phyloP scores from a whole-genome alignment of 2,329 filamentous ascomycete species.

The Dendrostoma leiphaemia region DNA sequence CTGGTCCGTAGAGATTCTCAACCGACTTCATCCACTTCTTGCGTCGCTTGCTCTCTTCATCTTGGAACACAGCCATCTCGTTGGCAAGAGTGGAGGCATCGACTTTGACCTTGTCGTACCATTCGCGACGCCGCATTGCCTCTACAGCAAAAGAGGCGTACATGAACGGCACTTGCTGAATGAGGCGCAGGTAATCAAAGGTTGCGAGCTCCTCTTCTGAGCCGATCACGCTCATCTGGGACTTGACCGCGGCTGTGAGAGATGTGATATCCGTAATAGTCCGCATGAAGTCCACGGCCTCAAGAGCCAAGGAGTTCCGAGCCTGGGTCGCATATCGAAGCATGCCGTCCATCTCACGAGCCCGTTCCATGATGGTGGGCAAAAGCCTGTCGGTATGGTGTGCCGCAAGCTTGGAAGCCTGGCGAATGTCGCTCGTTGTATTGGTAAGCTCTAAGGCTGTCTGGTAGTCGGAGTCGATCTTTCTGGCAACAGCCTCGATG shows the following conservation, averaged over 20 bases:
- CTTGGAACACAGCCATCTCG: conserved; percentile 87
- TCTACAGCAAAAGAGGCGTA: conserved; percentile 90
- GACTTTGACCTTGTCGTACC: conserved; percentile 84
- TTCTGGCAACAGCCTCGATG: conserved; percentile 80
- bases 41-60: conserved; percentile 85
- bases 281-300: conserved; percentile 74
- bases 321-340: conserved; percentile 58
- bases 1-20: conserved; percentile 68
- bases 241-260: conserved; percentile 68
- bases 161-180: conserved; percentile 81
- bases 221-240: conserved; percentile 68
- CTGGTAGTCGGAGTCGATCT: conserved; percentile 83
- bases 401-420: conserved; percentile 62
- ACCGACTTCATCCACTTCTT: conserved; percentile 89
- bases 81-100: conserved; percentile 88
- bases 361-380: conserved; percentile 55
- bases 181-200: conserved; percentile 76
- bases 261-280: conserved; percentile 78
- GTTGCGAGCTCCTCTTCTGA: conserved; percentile 74
- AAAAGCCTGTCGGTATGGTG: conserved; percentile 62
- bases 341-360: conserved; percentile 61
- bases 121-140: conserved; percentile 81
- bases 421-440: conserved; percentile 57
- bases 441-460: conserved; percentile 68
- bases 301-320: conserved; percentile 65